Conservation (phyloP, 2,329 filamentous ascomycete genomes). For the Talaromyces islandicus region DNA sequence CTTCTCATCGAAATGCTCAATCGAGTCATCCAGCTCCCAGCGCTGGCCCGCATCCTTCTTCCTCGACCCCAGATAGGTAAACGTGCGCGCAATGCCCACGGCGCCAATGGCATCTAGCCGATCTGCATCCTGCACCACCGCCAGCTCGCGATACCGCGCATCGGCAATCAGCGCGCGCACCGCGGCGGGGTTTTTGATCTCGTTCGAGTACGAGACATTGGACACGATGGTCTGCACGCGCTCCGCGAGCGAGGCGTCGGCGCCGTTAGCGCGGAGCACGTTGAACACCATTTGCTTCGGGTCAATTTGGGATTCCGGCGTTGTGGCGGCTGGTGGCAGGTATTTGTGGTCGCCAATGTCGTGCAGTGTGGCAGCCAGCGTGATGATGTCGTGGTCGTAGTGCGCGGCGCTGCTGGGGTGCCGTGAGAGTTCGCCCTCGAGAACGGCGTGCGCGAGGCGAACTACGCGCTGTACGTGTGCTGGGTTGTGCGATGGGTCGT, state of each 20-base stretch:
- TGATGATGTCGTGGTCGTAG: constrained; percentile 54
- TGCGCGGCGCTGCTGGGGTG: constrained; percentile 17
- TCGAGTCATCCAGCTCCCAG: constrained; percentile 55
- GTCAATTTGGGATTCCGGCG: constrained; percentile 16
- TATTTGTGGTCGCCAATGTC: constrained; percentile 89
- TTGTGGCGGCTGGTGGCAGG: constrained; percentile 30
- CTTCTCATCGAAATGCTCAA: constrained; percentile 74
- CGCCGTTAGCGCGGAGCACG: constrained; percentile 42
- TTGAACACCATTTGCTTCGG: constrained; percentile 24
- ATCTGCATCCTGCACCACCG: constrained; percentile 87
- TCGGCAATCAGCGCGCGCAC: constrained; percentile 57
- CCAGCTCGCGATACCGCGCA: constrained; percentile 62
- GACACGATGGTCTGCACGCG: constrained; percentile 67
- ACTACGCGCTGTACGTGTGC: constrained; percentile 75
- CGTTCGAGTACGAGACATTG: constrained; percentile 71
- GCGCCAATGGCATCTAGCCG: constrained; percentile 86
- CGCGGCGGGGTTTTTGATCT: constrained; percentile 56
- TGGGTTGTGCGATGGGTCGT: constrained; percentile 86
- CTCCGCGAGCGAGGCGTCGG: constrained; percentile 51
- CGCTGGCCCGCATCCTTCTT: constrained; percentile 15
- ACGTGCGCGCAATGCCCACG: constrained; percentile 72
- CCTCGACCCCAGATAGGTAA: constrained; percentile 65
- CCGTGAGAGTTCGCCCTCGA: constrained; percentile 41
- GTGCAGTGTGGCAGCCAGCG: constrained; percentile 71
- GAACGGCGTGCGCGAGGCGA: constrained; percentile 62